Evolutionary conservation across 2,329 filamentous ascomycete species (phyloP).

Genomic region (Epichloe hybrida): DNA sequence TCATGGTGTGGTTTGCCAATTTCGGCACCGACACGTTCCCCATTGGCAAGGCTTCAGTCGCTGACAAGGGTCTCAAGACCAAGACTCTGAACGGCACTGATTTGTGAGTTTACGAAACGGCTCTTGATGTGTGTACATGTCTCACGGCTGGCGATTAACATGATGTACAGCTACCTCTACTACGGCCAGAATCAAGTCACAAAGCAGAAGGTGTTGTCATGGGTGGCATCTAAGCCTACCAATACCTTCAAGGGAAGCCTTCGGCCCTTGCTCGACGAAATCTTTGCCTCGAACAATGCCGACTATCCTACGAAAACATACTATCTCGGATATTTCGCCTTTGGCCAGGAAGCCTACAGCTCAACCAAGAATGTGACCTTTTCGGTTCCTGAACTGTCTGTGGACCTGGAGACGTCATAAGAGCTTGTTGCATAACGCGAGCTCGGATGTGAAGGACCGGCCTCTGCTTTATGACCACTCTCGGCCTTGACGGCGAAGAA

Average conservation of each 20-base stretch:
- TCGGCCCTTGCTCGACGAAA: constrained; percentile 27
- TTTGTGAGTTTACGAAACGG: constrained; percentile 22
- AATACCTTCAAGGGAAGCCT: constrained; percentile 34
- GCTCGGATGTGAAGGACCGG: not conserved
- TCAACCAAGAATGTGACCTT: constrained; percentile 33
- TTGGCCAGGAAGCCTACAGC: constrained; percentile 37
- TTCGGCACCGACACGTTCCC: constrained; percentile 33
- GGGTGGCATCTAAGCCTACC: constrained; percentile 25
- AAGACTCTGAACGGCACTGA: constrained; percentile 27
- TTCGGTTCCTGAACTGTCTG: constrained; percentile 3
- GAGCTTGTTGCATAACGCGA: not conserved
- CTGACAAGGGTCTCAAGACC: constrained; percentile 15
- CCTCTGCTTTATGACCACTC: not conserved
- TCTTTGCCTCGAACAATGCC: constrained; percentile 19
- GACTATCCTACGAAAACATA: constrained; percentile 25
- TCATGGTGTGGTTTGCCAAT: constrained; percentile 43
- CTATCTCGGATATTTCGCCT: constrained; percentile 37
- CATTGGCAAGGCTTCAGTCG: constrained; percentile 22
- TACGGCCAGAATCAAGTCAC: constrained; percentile 23
- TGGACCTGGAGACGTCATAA: constrained; percentile 4
- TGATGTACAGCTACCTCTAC: constrained; percentile 24
- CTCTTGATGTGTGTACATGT: not conserved
- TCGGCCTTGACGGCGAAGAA: not conserved
- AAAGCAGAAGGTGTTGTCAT: constrained; percentile 35
- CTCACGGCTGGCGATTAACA: not conserved